phyloP scores from a whole-genome alignment of 345 rosid genomes.

The Salix exigua region DNA sequence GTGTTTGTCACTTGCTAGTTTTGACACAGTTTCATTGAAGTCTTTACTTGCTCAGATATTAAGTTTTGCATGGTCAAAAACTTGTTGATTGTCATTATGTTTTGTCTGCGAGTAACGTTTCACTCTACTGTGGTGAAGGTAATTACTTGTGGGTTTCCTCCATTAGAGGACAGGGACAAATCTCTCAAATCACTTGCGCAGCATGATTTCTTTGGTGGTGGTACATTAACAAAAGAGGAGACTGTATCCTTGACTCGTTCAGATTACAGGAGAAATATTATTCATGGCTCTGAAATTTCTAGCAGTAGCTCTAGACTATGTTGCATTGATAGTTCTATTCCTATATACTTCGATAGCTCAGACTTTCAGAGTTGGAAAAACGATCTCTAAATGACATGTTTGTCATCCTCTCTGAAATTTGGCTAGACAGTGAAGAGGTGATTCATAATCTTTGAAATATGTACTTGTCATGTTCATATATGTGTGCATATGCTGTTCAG shows the following conservation, averaged over 20 bases:
- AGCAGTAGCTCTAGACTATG: background rate
- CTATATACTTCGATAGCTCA: conserved; percentile 49
- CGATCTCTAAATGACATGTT: conserved; percentile 74
- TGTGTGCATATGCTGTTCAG: background rate
- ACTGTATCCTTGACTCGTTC: conserved; percentile 47
- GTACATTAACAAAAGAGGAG: conserved; percentile 69
- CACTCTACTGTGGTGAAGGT: conserved; percentile 42
- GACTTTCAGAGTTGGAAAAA: conserved; percentile 59
- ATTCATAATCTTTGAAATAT: conserved; percentile 12
- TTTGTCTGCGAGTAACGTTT: background rate
- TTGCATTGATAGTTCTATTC: conserved; percentile 17
- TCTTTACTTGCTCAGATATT: no score
- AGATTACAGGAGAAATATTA: conserved; percentile 3
- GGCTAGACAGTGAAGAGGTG: conserved; percentile 90
- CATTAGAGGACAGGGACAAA: conserved; percentile 74
- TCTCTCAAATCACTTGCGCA: conserved; percentile 63
- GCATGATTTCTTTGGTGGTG: conserved; percentile 83
- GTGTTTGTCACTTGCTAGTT: background rate
- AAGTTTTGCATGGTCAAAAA: no score
- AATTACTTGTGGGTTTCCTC: conserved; percentile 89
- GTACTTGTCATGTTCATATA: conserved; percentile 3
- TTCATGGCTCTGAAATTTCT: conserved; percentile 1
- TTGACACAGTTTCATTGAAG: background rate
- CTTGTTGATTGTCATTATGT: background rate
- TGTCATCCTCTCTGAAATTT: conserved; percentile 84